phyloP scores from a whole-genome alignment of 2,329 filamentous ascomycete genomes.

The Alternaria postmessia region DNA sequence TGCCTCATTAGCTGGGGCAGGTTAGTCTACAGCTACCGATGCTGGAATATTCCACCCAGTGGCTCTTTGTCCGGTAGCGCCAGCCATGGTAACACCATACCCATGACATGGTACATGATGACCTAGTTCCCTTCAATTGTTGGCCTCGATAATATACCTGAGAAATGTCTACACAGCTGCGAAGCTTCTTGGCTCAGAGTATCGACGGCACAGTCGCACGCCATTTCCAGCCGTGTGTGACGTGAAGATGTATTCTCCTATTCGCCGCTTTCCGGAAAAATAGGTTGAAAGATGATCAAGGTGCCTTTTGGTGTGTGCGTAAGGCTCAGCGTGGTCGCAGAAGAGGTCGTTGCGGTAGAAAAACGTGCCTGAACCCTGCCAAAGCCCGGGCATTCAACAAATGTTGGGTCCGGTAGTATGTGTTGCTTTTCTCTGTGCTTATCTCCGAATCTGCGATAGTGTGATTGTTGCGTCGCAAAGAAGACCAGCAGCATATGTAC shows the following conservation, averaged over 20 bases:
- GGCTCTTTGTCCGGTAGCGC: not conserved
- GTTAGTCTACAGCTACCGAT: not conserved
- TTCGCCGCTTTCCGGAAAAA: not conserved
- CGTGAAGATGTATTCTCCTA: conserved; percentile 7
- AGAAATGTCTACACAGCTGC: not conserved
- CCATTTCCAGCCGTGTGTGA: conserved; percentile 7
- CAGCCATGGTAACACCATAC: not conserved
- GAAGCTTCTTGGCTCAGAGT: not conserved
- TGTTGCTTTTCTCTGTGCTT: not conserved
- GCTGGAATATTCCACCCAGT: not conserved
- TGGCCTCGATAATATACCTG: not conserved
- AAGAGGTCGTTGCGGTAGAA: conserved; percentile 5
- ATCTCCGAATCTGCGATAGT: not conserved
- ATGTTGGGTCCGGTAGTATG: not conserved
- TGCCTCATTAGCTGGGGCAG: not conserved
- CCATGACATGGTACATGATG: not conserved
- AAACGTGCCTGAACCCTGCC: not conserved
- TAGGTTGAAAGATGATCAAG: not conserved
- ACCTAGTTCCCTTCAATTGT: not conserved
- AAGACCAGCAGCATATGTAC: not conserved
- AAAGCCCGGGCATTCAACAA: not conserved
- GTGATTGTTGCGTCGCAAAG: not conserved
- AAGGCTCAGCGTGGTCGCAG: conserved; percentile 17
- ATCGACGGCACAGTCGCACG: conserved; percentile 12
- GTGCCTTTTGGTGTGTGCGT: conserved; percentile 8